These are phyloP conservation scores for Hypoxylon sp. DNA, from an alignment of 2,329 filamentous ascomycete genomes.

Conservation along the genomic window DNA sequence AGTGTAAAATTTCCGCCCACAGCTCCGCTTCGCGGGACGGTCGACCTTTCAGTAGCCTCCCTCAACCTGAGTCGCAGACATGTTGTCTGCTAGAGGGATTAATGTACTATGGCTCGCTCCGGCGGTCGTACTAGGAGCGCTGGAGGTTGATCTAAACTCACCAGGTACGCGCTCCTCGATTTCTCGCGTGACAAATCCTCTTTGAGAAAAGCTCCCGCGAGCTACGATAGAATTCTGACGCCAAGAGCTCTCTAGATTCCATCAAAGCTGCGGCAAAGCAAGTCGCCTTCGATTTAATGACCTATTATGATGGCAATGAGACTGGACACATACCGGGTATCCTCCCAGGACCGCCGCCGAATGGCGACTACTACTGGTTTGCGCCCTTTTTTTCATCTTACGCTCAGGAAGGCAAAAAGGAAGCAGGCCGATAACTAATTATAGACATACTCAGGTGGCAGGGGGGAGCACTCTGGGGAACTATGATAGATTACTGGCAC, in stretches of 20 bases:
- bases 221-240: neutral
- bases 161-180: slow-evolving; percentile 39
- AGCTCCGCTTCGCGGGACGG: slow-evolving; percentile 3
- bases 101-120: slow-evolving; percentile 45
- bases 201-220: neutral
- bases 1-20: slow-evolving; percentile 9
- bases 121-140: slow-evolving; percentile 45
- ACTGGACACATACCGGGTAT: slow-evolving; percentile 59
- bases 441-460: slow-evolving; percentile 62
- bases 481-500: slow-evolving; percentile 67
- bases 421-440: slow-evolving; percentile 7
- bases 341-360: slow-evolving; percentile 48
- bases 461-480: slow-evolving; percentile 64
- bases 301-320: slow-evolving; percentile 47
- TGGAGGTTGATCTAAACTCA: slow-evolving; percentile 47
- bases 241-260: slow-evolving; percentile 41
- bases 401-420: neutral
- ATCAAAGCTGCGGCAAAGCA: slow-evolving; percentile 46
- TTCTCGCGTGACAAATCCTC: neutral
- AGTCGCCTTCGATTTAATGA: slow-evolving; percentile 48
- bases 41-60: slow-evolving; percentile 7
- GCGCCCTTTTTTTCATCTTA: slow-evolving; percentile 7
- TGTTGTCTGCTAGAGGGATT: slow-evolving; percentile 38
- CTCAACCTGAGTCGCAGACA: slow-evolving; percentile 25
- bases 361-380: slow-evolving; percentile 50